Percentiles rank a stretch among this genome's conserved stretches.
Conservation (phyloP, 768 basidiomycete genomes). For the Astraeus odoratus region DNA sequence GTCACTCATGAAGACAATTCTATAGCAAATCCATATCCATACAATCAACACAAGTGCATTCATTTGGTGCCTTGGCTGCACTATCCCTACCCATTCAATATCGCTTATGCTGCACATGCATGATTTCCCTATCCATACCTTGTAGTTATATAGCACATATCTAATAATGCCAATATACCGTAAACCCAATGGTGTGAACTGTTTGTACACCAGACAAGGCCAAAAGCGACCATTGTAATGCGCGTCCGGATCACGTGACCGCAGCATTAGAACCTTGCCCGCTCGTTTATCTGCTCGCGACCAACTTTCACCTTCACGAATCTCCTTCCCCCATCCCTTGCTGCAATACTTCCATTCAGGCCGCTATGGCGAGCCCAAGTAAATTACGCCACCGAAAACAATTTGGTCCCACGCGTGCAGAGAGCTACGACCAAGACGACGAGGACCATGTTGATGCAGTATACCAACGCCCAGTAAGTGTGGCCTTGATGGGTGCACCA, state of each 20-base stretch:
- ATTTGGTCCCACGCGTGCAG: constrained; percentile 10
- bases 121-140: too few relatives aligned
- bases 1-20: too few relatives aligned
- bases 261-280: constrained; percentile 1
- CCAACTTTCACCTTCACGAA: neutral
- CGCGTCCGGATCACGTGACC: constrained; percentile 17
- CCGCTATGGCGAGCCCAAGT: constrained; percentile 26
- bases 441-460: constrained; percentile 47
- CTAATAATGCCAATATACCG: too few relatives aligned
- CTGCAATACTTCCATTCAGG: constrained; percentile 1
- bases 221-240: too few relatives aligned
- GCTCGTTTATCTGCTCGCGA: neutral
- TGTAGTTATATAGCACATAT: too few relatives aligned
- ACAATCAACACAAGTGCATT: too few relatives aligned
- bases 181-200: too few relatives aligned
- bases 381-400: constrained; percentile 26
- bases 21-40: too few relatives aligned
- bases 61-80: too few relatives aligned
- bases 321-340: neutral
- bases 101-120: too few relatives aligned
- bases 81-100: too few relatives aligned
- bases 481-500: constrained; percentile 6
- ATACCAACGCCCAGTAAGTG: constrained; percentile 43
- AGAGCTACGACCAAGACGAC: constrained; percentile 33
- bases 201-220: too few relatives aligned